These are phyloP conservation scores for Aspergillus leporis DNA, from an alignment of 495 filamentous ascomycete genomes.

Conservation along the genomic window DNA sequence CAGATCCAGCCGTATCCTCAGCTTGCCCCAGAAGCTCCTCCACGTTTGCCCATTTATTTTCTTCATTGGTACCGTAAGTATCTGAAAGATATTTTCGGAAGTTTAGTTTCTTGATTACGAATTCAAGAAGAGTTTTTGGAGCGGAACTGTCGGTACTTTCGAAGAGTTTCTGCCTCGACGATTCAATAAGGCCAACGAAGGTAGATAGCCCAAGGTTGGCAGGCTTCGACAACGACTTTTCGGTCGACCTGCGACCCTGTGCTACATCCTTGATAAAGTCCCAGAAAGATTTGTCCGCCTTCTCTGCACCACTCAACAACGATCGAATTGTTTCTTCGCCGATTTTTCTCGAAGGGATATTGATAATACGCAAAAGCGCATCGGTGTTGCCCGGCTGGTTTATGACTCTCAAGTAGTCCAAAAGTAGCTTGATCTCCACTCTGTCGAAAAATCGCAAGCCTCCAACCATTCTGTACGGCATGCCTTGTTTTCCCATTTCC, in stretches of 20 bases:
- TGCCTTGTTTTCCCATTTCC: constrained; percentile 78
- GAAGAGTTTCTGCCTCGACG: constrained; percentile 57
- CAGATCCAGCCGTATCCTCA: constrained; percentile 55
- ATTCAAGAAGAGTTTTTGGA: constrained; percentile 70
- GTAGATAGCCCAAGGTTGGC: constrained; percentile 64
- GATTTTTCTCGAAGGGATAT: constrained; percentile 77
- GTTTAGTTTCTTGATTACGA: constrained; percentile 69
- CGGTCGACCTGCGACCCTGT: constrained; percentile 65
- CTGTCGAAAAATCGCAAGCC: constrained; percentile 92
- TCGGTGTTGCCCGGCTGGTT: constrained; percentile 88
- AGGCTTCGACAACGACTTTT: constrained; percentile 66
- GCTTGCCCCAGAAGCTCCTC: constrained; percentile 80
- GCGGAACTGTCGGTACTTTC: constrained; percentile 49
- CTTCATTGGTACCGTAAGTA: constrained; percentile 72
- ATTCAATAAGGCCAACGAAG: constrained; percentile 64
- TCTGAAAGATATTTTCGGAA: constrained; percentile 73
- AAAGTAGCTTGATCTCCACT: constrained; percentile 80
- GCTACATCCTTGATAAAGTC: constrained; percentile 65
- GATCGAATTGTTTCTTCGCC: constrained; percentile 79
- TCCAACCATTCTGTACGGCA: constrained; percentile 93
- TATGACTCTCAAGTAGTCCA: constrained; percentile 88
- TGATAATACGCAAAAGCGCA: constrained; percentile 81
- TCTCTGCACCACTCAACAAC: constrained; percentile 71
- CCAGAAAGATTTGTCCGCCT: constrained; percentile 71
- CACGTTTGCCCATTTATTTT: constrained; percentile 87